Percentiles rank a stretch among this genome's conserved stretches.
Conservation (phyloP, 768 basidiomycete genomes). For the Chalciporus chontae region DNA sequence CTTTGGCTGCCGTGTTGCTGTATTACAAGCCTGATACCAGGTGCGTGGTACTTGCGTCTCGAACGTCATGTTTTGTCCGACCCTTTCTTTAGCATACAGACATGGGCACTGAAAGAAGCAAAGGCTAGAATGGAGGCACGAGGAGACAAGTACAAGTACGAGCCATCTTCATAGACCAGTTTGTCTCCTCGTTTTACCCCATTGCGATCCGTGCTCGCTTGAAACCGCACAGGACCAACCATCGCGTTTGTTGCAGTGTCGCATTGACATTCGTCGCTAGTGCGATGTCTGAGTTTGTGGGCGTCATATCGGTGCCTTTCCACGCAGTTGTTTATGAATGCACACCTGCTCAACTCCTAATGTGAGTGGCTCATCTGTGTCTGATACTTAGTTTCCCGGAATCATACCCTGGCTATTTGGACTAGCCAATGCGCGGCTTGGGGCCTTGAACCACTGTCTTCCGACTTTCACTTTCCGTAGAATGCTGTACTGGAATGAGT, state of each 20-base stretch:
- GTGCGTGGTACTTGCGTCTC: slow-evolving; percentile 40
- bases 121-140: slow-evolving; percentile 88
- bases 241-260: background rate
- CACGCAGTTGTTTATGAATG: too few species aligned
- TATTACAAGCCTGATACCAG: slow-evolving; percentile 95
- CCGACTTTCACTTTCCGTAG: too few species aligned
- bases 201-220: background rate
- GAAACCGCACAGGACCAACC: background rate
- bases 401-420: too few species aligned
- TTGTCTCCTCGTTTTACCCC: background rate
- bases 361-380: too few species aligned
- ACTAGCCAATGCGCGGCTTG: too few species aligned
- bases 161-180: slow-evolving; percentile 43
- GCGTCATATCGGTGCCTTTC: too few species aligned
- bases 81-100: slow-evolving; percentile 63
- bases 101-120: slow-evolving; percentile 90
- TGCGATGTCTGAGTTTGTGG: too few species aligned
- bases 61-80: background rate
- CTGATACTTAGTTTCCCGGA: too few species aligned
- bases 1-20: slow-evolving; percentile 65
- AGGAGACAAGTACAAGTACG: slow-evolving; percentile 87
- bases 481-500: too few species aligned
- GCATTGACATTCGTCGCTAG: too few species aligned
- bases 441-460: too few species aligned
- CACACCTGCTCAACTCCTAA: too few species aligned